Percentiles rank a stretch among this genome's conserved stretches.
phyloP scores from a whole-genome alignment of 352 stramenopile genomes.

The Phytophthora sp. region DNA sequence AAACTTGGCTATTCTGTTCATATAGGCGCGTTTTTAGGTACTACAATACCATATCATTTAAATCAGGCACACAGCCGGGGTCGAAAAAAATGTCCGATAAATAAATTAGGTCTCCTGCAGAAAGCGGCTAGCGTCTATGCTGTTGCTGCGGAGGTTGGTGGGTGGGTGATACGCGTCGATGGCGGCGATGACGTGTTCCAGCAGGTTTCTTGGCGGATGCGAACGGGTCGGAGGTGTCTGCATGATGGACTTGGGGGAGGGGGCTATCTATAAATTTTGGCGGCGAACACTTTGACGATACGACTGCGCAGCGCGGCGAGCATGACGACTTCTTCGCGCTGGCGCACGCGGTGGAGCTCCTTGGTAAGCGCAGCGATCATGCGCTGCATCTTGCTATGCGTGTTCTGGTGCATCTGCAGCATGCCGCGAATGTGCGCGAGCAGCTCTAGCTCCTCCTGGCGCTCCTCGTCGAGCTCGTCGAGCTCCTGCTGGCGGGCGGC shows the following conservation, averaged over 20 bases:
- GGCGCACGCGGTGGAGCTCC: constrained; percentile 48
- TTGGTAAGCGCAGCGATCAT: constrained; percentile 50
- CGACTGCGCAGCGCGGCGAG: constrained; percentile 57
- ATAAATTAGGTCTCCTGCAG: constrained; percentile 22
- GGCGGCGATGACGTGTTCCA: constrained; percentile 6
- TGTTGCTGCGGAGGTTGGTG: constrained; percentile 1
- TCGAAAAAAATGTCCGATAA: constrained; percentile 37
- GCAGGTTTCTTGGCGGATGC: constrained; percentile 2
- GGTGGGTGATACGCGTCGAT: constrained; percentile 23
- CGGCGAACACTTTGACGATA: constrained; percentile 54
- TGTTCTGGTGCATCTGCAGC: constrained; percentile 50
- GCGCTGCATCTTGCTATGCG: constrained; percentile 46
- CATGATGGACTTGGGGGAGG: not conserved
- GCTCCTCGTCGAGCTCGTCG: constrained; percentile 64
- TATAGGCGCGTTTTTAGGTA: not conserved
- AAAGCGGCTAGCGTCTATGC: constrained; percentile 26
- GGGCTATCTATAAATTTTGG: constrained; percentile 42
- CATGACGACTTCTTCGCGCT: constrained; percentile 59
- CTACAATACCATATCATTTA: constrained; percentile 8
- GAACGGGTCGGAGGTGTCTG: not conserved
- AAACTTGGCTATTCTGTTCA: not conserved
- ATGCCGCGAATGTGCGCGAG: constrained; percentile 59
- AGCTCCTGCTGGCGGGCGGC: constrained; percentile 48
- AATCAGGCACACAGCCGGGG: constrained; percentile 12
- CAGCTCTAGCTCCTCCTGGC: constrained; percentile 63